Percentiles rank a stretch among this genome's conserved stretches.
These are phyloP conservation scores for Globisporangium radiosum DNA, from an alignment of 352 stramenopile genomes.

Conservation along the genomic window DNA sequence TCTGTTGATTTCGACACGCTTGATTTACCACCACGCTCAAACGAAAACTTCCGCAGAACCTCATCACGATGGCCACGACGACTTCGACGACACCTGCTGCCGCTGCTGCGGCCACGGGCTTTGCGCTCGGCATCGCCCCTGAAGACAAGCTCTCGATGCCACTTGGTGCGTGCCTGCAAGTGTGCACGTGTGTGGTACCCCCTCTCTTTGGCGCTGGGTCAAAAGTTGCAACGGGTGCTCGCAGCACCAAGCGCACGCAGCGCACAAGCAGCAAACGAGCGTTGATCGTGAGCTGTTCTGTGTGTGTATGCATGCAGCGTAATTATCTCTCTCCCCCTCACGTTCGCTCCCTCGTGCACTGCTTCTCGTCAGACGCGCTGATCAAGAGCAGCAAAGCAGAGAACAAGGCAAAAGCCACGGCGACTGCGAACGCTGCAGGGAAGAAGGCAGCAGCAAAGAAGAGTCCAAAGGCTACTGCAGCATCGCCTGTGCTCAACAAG, in stretches of 20 bases:
- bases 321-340: not conserved
- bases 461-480: not conserved
- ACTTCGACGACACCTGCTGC: not conserved
- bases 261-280: no score
- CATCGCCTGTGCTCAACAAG: not conserved
- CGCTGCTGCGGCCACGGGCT: constrained; percentile 10
- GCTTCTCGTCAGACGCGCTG: constrained; percentile 23
- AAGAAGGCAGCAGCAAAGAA: not conserved
- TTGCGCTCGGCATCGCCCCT: constrained; percentile 42
- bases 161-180: constrained; percentile 23
- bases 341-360: not conserved
- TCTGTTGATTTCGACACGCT: no score
- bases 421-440: constrained; percentile 1
- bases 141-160: constrained; percentile 52
- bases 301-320: not conserved
- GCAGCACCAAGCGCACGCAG: no score
- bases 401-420: constrained; percentile 14
- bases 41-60: not conserved
- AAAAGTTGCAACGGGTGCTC: no score
- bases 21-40: no score
- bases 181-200: not conserved
- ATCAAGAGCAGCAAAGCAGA: constrained; percentile 30
- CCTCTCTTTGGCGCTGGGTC: not conserved
- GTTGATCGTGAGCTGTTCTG: no score
- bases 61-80: constrained; percentile 4